Evolutionary conservation across 305 asterid species (phyloP).

Genomic region (Caryopteris hybrid): DNA sequence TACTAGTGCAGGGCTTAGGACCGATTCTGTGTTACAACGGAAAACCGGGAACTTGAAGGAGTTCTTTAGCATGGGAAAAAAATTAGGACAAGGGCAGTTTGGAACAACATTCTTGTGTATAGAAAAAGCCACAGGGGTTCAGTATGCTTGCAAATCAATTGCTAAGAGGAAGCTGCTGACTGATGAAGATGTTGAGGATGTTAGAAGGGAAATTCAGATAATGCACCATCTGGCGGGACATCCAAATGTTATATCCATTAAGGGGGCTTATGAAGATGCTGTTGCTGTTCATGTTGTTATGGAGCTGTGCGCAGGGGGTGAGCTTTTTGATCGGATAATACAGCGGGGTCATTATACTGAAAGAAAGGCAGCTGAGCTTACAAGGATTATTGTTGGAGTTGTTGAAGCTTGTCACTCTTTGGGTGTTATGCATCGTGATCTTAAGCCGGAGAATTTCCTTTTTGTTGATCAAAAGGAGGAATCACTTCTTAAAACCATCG

Average conservation of each 20-base stretch:
- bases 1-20: conserved; percentile 65
- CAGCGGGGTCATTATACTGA: conserved; percentile 69
- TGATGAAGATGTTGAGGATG: conserved; percentile 79
- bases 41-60: conserved; percentile 64
- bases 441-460: conserved; percentile 76
- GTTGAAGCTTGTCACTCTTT: conserved; percentile 77
- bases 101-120: conserved; percentile 61
- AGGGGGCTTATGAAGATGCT: conserved; percentile 72
- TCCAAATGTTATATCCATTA: conserved; percentile 66
- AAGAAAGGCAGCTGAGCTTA: conserved; percentile 77
- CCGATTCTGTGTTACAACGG: conserved; percentile 57
- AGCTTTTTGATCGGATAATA: conserved; percentile 68
- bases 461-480: conserved; percentile 63
- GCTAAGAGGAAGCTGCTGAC: conserved; percentile 71
- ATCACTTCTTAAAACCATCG: conserved; percentile 63
- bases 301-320: conserved; percentile 74
- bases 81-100: conserved; percentile 77
- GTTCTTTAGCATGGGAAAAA: conserved; percentile 56
- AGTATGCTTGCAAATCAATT: conserved; percentile 70
- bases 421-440: conserved; percentile 80
- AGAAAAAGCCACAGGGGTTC: conserved; percentile 48
- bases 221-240: conserved; percentile 77
- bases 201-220: conserved; percentile 74
- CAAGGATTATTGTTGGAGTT: conserved; percentile 72
- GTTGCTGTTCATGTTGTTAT: conserved; percentile 62